Conservation (phyloP, 2,329 filamentous ascomycete genomes). For the Bretziella fagacearum region DNA sequence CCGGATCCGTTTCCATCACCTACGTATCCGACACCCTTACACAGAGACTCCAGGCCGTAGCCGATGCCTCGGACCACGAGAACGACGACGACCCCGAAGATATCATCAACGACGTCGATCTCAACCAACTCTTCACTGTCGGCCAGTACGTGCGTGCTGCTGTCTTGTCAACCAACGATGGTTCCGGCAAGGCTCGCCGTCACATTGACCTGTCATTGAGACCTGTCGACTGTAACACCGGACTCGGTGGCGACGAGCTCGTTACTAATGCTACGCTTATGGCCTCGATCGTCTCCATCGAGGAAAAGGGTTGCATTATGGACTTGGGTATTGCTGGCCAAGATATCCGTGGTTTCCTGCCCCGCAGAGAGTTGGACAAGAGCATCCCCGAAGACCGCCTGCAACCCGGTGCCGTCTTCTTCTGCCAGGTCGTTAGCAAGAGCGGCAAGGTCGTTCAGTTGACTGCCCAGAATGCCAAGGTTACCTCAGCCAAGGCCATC, state of each 20-base stretch:
- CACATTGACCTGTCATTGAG: conserved; percentile 77
- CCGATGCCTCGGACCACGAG: conserved; percentile 34
- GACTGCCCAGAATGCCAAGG: conserved; percentile 52
- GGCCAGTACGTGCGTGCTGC: conserved; percentile 81
- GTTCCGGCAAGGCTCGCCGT: conserved; percentile 48
- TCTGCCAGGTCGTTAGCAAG: conserved; percentile 65
- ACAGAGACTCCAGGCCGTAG: conserved; percentile 53
- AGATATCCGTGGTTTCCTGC: conserved; percentile 63
- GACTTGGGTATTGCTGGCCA: conserved; percentile 60
- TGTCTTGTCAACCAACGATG: conserved; percentile 54
- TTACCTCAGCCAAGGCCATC: conserved; percentile 48
- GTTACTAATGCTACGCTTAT: conserved; percentile 65
- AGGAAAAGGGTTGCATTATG: conserved; percentile 92
- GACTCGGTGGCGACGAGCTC: conserved; percentile 54
- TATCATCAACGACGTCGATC: conserved; percentile 29
- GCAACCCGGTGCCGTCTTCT: conserved; percentile 66
- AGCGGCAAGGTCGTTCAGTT: conserved; percentile 78
- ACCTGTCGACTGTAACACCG: conserved; percentile 61
- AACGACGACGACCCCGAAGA: conserved; percentile 35
- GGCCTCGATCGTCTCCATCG: conserved; percentile 76
- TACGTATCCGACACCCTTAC: conserved; percentile 72
- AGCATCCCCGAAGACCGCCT: conserved; percentile 48
- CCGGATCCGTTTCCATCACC: conserved; percentile 79
- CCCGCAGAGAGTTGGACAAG: conserved; percentile 62
- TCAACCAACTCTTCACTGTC: conserved; percentile 57